phyloP scores from a whole-genome alignment of 108 stramenopile genomes.

The Parmales sp. region DNA sequence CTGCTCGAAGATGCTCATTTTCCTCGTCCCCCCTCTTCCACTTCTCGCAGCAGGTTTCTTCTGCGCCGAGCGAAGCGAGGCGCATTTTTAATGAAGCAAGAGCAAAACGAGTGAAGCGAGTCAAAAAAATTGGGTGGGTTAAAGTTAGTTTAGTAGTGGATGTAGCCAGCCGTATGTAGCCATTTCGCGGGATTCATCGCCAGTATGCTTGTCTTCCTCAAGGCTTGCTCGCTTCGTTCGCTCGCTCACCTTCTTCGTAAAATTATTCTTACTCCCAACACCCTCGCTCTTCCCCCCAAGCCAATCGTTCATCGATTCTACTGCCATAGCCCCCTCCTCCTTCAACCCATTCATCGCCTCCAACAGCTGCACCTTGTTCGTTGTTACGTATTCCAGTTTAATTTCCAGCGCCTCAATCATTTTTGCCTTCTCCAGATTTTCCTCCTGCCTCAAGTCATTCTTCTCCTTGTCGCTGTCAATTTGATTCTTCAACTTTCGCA shows the following conservation, averaged over 20 bases:
- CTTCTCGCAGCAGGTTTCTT: not conserved
- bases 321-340: not conserved
- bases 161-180: too few relatives aligned
- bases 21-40: not conserved
- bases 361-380: not conserved
- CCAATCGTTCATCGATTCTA: not conserved
- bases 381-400: not conserved
- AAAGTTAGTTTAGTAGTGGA: too few relatives aligned
- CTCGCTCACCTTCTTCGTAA: too few relatives aligned
- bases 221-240: too few relatives aligned
- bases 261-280: not conserved
- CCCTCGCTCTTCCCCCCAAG: not conserved
- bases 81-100: too few relatives aligned
- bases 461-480: constrained; percentile 9
- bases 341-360: not conserved
- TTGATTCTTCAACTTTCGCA: too few relatives aligned
- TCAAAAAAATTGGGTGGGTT: too few relatives aligned
- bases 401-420: not conserved
- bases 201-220: too few relatives aligned
- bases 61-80: too few relatives aligned
- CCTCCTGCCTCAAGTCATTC: not conserved
- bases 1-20: not conserved
- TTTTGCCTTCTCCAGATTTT: not conserved
- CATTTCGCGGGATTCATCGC: too few relatives aligned
- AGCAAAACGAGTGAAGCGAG: too few relatives aligned